Evolutionary conservation across 805 yeast genomes (phyloP).

Genomic region (Yueomyces sinensis): DNA sequence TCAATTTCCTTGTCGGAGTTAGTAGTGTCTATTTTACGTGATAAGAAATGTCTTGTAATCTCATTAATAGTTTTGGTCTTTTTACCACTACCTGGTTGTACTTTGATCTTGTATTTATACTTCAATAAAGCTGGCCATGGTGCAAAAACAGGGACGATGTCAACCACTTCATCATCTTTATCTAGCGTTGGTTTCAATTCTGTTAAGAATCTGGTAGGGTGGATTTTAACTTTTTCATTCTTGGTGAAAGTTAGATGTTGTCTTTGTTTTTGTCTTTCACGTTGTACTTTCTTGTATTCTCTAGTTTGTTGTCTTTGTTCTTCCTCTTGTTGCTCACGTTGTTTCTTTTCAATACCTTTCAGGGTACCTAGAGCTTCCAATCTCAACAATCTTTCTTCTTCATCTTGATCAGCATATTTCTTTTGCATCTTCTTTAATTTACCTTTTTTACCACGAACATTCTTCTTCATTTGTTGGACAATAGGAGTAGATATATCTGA

Average conservation of each 20-base stretch:
- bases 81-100: conserved; percentile 66
- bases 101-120: conserved; percentile 67
- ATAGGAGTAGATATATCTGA: conserved; percentile 3
- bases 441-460: conserved; percentile 73
- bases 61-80: conserved; percentile 81
- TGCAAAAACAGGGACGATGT: conserved; percentile 76
- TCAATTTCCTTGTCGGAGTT: conserved; percentile 38
- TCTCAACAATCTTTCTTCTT: conserved; percentile 61
- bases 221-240: conserved; percentile 31
- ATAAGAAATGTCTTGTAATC: conserved; percentile 42
- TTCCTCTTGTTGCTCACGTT: conserved; percentile 25
- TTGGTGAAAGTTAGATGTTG: conserved; percentile 23
- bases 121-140: conserved; percentile 79
- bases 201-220: conserved; percentile 28
- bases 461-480: conserved; percentile 24
- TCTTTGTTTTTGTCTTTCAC: conserved; percentile 27
- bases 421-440: conserved; percentile 70
- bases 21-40: conserved; percentile 32
- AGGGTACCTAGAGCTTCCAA: conserved; percentile 79
- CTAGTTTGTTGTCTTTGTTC: conserved; percentile 23
- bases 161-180: conserved; percentile 38
- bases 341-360: conserved; percentile 36
- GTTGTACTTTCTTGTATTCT: conserved; percentile 23
- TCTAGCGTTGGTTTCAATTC: conserved; percentile 23
- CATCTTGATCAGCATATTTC: conserved; percentile 87